Evolutionary conservation across 805 yeast genomes (phyloP).

Genomic region (Candida methanosorbosa): DNA sequence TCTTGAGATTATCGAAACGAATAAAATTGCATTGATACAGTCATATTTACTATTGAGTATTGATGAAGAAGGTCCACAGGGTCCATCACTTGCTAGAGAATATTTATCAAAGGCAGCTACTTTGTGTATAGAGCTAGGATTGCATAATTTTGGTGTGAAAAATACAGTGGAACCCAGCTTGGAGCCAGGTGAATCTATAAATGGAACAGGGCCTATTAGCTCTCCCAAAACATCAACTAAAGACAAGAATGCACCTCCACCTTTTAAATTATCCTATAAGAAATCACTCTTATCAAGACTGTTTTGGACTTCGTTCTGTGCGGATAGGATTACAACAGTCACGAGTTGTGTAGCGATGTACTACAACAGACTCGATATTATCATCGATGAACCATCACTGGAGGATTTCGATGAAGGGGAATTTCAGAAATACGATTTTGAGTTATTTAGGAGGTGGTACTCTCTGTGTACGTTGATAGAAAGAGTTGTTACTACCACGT

Average conservation of each 20-base stretch:
- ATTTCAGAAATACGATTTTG: slow-evolving; percentile 12
- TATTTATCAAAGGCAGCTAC: slow-evolving; percentile 17
- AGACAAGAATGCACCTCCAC: background rate
- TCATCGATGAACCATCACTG: slow-evolving; percentile 14
- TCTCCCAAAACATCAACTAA: background rate
- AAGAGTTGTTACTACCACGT: slow-evolving; percentile 14
- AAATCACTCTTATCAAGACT: slow-evolving; percentile 16
- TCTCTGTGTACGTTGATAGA: slow-evolving; percentile 16
- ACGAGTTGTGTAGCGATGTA: slow-evolving; percentile 21
- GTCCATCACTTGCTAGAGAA: slow-evolving; percentile 17
- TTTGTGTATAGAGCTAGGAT: slow-evolving; percentile 19
- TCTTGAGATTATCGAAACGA: slow-evolving; percentile 16
- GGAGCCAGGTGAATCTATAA: background rate
- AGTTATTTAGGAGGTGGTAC: slow-evolving; percentile 16
- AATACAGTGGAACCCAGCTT: slow-evolving; percentile 7
- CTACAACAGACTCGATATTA: slow-evolving; percentile 17
- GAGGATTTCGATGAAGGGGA: slow-evolving; percentile 18
- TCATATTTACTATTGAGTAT: slow-evolving; percentile 16
- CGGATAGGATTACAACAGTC: slow-evolving; percentile 19
- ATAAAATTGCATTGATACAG: slow-evolving; percentile 22
- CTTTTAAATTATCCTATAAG: slow-evolving; percentile 12
- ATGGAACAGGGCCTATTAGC: background rate
- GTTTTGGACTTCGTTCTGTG: slow-evolving; percentile 22
- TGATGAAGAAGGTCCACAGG: slow-evolving; percentile 23
- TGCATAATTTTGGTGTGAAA: slow-evolving; percentile 19